Evolutionary conservation across 1,284 basidiomycete genomes (phyloP), one percentile per base, ranked within the genome.

Genomic region (Trichosporon sp.): DNA sequence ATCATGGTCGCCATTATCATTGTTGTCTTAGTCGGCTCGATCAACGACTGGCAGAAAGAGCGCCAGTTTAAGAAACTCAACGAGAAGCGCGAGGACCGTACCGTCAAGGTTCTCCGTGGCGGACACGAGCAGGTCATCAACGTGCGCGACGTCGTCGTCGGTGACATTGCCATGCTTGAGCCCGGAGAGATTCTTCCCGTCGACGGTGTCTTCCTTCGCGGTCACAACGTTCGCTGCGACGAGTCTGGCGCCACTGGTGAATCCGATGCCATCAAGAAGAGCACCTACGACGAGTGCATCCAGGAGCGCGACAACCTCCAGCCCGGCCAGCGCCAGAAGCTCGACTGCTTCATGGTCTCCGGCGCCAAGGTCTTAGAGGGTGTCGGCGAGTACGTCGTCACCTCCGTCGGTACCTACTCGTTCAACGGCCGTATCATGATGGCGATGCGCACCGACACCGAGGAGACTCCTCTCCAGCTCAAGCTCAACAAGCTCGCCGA

Each of bases 401-500:
- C 94, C 63, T 88, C 93, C 8, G 92, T 99, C 62, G 95, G 96
- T 27, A 86, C 86, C 10, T 91, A 88, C 81, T 92, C 89, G 71
- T 98, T 97, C 83, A 93, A 97, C 78, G 95, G 95, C 62, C 88
- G 93, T 58, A 93, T 95, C 74, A 92, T 95, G 90, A 94, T 94
- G 88, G 73, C 77, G 21, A 75, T 79, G 75, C 74, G 74, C 61
- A 74, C 74, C 32, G 78, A 80, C 57, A 66, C 74, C 34, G 78
- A 80, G 52, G 69, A 73, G 72, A 98, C 96, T 0, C 96, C 95
- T 0, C 84, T 99, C 14, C 96, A 99, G 81, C 79, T 90, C 77
- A 98, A 99, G 82, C 84, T 99, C 71, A 99, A 99, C 80, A 77
- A 83, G 36, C 86, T 98, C 31, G 96, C 95, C 32, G 94, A 97